A percentile compares a stretch with the other conserved stretches of the same genome.
phyloP scores from a whole-genome alignment of 306 rosid genomes.

The Carpinus fangiana region DNA sequence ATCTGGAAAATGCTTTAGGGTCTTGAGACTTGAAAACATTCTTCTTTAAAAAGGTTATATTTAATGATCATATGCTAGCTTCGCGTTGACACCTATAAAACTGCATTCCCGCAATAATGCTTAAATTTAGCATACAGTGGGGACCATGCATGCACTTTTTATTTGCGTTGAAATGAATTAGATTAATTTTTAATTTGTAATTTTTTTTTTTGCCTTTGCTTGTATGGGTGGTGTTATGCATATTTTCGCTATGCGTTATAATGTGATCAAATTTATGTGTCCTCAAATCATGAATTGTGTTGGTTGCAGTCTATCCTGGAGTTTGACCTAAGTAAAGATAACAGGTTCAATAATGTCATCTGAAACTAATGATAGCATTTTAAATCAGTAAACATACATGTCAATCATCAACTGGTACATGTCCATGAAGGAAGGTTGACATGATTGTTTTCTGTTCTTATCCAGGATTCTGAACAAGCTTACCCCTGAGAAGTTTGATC shows the following conservation, averaged over 20 bases:
- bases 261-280: neutral
- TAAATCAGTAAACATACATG: neutral
- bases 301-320: neutral
- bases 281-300: neutral
- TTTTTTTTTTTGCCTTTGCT: neutral
- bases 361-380: neutral
- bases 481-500: constrained; percentile 98
- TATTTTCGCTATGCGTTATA: neutral
- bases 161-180: neutral
- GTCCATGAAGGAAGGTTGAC: neutral
- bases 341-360: neutral
- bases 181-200: too few species aligned
- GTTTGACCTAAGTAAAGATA: neutral
- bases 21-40: neutral
- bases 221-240: neutral
- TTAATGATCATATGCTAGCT: neutral
- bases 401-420: neutral
- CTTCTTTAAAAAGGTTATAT: neutral
- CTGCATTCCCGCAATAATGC: neutral
- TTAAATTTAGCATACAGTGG: neutral
- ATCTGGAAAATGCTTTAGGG: neutral
- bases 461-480: constrained; percentile 92
- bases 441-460: neutral
- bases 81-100: neutral
- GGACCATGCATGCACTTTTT: neutral